Evolutionary conservation across 768 basidiomycete genomes (phyloP), one percentile per base, ranked within the genome.

Genomic region (Phanerochaete sordida): DNA sequence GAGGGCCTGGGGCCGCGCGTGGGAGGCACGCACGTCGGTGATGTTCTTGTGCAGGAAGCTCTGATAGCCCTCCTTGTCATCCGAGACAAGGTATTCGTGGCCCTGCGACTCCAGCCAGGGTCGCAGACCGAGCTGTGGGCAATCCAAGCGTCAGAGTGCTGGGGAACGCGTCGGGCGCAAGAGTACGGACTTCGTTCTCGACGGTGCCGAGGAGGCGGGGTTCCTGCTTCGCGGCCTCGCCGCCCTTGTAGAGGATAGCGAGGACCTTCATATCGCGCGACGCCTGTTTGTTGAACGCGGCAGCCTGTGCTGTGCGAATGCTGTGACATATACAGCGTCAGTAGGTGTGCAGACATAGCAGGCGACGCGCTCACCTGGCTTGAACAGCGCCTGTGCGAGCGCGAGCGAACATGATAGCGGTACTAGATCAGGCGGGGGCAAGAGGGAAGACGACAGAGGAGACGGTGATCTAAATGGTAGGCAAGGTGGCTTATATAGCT

Each of bases 41-140:
- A 94, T 81, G 73, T 94, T 82, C 73, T 90, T 92, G 71, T 91
- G 85, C 79, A 94, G 93, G 66, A 82, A 86, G 57, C 87, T 90
- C 71, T 87, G 80, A 5, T 87, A 76, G 27, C 92, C 93, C 70
- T 94, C 93, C 74, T 94, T 94, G 78, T 82, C 84, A 73, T 85
- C 86, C 24, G 88, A 85, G 71, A 86, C 91, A 59, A 93, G 75
- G 63, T 83, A 80, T 72, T 91, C 88, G 70, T 93, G 91, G 28
- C 92, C 92, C 58, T 83, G 76, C 3, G 81, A 79, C 64, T 82
- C 78, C 59, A 93, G 76, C 85, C 87, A 93, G 3, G 84, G 69
- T 53, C 79, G 76, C 65, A 93, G 76, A 46, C 91, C 91, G 63
- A 95, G 85, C 87, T 91, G 28, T 8, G 23, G 44, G 7, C 4